A percentile compares a stretch with the other conserved stretches of the same genome.
Evolutionary conservation across 306 rosid genomes (phyloP).

Genomic region (Ormosia emarginata): DNA sequence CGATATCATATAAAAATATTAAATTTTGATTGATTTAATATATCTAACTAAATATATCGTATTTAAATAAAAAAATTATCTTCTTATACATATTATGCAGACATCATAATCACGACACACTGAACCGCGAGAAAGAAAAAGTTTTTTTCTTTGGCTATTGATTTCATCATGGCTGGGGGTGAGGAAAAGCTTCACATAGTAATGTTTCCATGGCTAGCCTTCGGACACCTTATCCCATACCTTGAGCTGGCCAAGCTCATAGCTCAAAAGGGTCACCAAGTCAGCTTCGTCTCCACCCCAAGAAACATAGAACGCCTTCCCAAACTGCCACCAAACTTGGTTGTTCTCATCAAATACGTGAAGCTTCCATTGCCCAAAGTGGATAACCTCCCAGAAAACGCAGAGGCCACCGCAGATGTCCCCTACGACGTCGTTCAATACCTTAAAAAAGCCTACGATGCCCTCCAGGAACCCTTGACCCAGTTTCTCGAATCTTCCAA

Average conservation of each 20-base stretch:
- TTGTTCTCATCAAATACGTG: constrained; percentile 26
- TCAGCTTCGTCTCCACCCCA: constrained; percentile 56
- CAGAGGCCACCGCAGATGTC: constrained; percentile 49
- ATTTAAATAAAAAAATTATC: too few relatives aligned
- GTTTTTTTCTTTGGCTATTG: too few relatives aligned
- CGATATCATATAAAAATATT: too few relatives aligned
- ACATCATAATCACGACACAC: too few relatives aligned
- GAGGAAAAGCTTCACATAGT: constrained; percentile 39
- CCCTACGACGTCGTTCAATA: constrained; percentile 26
- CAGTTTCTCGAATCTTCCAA: constrained; percentile 32
- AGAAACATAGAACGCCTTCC: constrained; percentile 61
- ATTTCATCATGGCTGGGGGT: background rate
- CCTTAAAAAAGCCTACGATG: constrained; percentile 42
- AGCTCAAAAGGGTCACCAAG: constrained; percentile 47
- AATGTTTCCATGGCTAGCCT: constrained; percentile 58
- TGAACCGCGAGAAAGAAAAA: too few relatives aligned
- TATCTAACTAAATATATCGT: too few relatives aligned
- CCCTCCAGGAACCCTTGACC: constrained; percentile 24
- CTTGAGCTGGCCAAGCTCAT: constrained; percentile 49
- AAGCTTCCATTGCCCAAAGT: constrained; percentile 33
- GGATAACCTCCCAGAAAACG: constrained; percentile 30
- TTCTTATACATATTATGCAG: too few relatives aligned
- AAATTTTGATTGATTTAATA: too few relatives aligned
- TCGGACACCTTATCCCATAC: constrained; percentile 49
- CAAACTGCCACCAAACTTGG: constrained; percentile 16